Evolutionary conservation across 2,329 filamentous ascomycete genomes (phyloP), one percentile per base, ranked within the genome.

Genomic region (Neonectria punicea): DNA sequence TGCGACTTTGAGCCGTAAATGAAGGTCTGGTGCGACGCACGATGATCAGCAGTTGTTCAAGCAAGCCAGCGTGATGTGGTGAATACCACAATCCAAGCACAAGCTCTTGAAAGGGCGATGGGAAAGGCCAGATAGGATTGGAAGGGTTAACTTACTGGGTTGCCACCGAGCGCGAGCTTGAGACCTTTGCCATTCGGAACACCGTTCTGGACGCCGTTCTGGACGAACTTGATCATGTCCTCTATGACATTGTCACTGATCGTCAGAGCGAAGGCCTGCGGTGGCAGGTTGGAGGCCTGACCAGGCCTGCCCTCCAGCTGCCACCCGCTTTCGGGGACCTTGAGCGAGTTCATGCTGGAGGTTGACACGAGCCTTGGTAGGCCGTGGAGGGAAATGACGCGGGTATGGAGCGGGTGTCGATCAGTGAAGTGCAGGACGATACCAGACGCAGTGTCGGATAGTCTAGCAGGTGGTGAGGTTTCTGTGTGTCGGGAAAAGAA

Each of bases 211-310:
- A 16, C 34, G 34, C 34, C 36, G 14, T 39, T 82, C 72, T 85
- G 85, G 43, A 87, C 83, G 72, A 85, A 87, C 76, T 82, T 83
- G 70, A 91, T 89, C 84, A 91, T 86, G 67, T 87, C 83, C 75
- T 89, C 86, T 71, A 91, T 85, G 56, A 88, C 81, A 74, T 80
- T 81, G 74, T 89, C 84, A 70, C 81, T 84, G 67, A 91, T 78
- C n/a, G 81, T 84, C 61, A 91, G 79, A 67, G 86, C 83, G 74
- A 90, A 87, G 34, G 85, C 86, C 73, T 89, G 86, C 32, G 81
- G 80, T 9, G 85, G 85, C 41, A 86, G 78, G 62, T 80, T 77
- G 56, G 81, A 79, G 60, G 79, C 75, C 56, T 82, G 81, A 47
- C 73, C 72, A 69, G 83, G 79, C 67, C 84, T 81, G 78, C 83